Evolutionary conservation across 257 asterid genomes (phyloP).

Genomic region (Haberlea rhodopensis): DNA sequence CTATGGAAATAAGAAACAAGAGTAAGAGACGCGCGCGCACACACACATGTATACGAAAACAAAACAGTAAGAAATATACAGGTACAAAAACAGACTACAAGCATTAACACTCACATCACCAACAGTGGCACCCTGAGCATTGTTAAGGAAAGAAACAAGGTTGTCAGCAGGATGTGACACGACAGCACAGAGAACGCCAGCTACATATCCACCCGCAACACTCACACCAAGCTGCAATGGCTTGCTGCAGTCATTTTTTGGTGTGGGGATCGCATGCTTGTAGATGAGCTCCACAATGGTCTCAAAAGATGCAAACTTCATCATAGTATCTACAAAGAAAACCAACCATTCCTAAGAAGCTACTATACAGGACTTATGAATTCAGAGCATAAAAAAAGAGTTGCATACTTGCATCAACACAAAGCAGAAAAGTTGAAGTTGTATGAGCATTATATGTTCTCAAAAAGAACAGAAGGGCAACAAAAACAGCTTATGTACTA

Average conservation of each 20-base stretch:
- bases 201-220: conserved; percentile 83
- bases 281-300: conserved; percentile 67
- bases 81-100: conserved; percentile 6
- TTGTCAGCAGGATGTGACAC: conserved; percentile 93
- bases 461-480: not conserved
- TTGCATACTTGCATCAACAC: not conserved
- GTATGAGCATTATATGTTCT: not conserved
- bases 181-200: conserved; percentile 82
- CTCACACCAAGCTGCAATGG: conserved; percentile 79
- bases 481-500: not conserved
- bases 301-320: conserved; percentile 91
- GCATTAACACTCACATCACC: conserved; percentile 61
- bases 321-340: conserved; percentile 72
- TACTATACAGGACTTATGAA: not conserved
- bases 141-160: conserved; percentile 89
- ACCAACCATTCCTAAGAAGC: conserved; percentile 2
- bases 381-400: not conserved
- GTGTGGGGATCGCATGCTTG: conserved; percentile 73
- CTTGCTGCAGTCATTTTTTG: conserved; percentile 77
- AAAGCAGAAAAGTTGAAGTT: not conserved
- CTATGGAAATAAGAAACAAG: conserved; percentile 29
- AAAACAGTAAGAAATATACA: not conserved
- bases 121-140: conserved; percentile 87
- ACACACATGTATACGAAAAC: not conserved
- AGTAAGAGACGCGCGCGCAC: not conserved